These are phyloP conservation scores for Xylariaceae sp. DNA, from an alignment of 2,329 filamentous ascomycete genomes.

Conservation along the genomic window DNA sequence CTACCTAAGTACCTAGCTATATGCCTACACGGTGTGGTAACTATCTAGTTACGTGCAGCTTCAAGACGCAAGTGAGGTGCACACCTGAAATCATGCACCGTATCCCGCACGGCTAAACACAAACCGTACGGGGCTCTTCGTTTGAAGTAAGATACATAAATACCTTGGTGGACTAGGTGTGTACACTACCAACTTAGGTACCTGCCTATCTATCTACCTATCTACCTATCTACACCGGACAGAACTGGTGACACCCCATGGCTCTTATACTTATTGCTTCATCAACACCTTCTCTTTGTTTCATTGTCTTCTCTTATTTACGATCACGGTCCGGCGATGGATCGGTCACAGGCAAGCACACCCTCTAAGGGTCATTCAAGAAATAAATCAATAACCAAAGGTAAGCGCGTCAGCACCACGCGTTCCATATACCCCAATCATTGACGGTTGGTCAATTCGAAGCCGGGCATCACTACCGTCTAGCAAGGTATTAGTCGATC, in stretches of 20 bases:
- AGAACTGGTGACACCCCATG: too few relatives aligned
- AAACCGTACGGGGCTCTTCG: too few relatives aligned
- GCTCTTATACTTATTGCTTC: not conserved
- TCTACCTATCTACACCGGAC: not conserved
- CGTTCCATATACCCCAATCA: not conserved
- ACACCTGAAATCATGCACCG: too few relatives aligned
- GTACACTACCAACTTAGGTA: not conserved
- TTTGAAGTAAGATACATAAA: too few relatives aligned
- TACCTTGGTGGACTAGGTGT: not conserved
- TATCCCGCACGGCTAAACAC: too few relatives aligned
- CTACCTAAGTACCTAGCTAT: too few relatives aligned
- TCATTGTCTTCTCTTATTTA: not conserved
- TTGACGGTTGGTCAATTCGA: not conserved
- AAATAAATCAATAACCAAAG: constrained; percentile 27
- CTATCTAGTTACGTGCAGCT: too few relatives aligned
- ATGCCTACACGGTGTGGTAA: too few relatives aligned
- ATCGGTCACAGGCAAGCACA: constrained; percentile 18
- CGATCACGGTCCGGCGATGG: constrained; percentile 15
- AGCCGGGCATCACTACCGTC: not conserved
- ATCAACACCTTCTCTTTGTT: not conserved
- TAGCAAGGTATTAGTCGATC: not conserved
- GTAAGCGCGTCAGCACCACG: constrained; percentile 23
- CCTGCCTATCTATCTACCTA: not conserved
- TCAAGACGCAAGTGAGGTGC: too few relatives aligned
- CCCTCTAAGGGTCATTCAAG: constrained; percentile 24